These are phyloP conservation scores for Penicillium sp. DNA, from an alignment of 2,329 filamentous ascomycete genomes.

Conservation along the genomic window DNA sequence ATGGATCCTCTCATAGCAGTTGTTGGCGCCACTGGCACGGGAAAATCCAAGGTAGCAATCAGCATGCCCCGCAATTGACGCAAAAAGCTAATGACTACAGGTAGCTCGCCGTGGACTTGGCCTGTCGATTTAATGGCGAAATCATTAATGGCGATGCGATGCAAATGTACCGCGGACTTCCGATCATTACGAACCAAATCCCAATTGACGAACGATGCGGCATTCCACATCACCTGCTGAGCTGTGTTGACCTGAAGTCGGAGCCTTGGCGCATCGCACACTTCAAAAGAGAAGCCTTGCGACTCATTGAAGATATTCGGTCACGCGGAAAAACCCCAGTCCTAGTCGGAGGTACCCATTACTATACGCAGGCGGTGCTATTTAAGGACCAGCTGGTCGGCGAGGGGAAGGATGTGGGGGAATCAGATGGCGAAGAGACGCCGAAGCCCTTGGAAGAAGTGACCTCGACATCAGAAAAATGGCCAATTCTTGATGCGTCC, in stretches of 20 bases:
- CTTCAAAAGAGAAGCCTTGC: conserved; percentile 70
- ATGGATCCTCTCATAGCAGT: conserved; percentile 71
- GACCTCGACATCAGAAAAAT: conserved; percentile 43
- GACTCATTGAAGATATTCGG: conserved; percentile 74
- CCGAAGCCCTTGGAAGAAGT: conserved; percentile 21
- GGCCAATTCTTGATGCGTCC: conserved; percentile 70
- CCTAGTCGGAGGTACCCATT: conserved; percentile 90
- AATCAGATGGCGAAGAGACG: conserved; percentile 25
- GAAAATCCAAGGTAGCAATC: conserved; percentile 77
- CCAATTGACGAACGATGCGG: conserved; percentile 70
- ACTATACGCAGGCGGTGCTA: conserved; percentile 86
- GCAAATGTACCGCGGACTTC: conserved; percentile 91
- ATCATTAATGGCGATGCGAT: conserved; percentile 97
- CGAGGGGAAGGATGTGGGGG: conserved; percentile 16
- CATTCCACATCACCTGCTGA: conserved; percentile 84
- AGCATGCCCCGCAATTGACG: not conserved
- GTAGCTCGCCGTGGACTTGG: conserved; percentile 86
- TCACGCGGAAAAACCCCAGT: conserved; percentile 79
- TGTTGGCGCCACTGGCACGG: conserved; percentile 87
- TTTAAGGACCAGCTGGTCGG: conserved; percentile 70
- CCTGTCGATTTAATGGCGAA: conserved; percentile 80
- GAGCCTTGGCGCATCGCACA: conserved; percentile 79
- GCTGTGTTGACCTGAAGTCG: conserved; percentile 71
- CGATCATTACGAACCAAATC: conserved; percentile 95
- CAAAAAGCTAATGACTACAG: conserved; percentile 28